Percentiles rank a stretch among this genome's conserved stretches.
Evolutionary conservation across 169 alveolate genomes (phyloP).

Genomic region (Eimeria maxima): DNA sequence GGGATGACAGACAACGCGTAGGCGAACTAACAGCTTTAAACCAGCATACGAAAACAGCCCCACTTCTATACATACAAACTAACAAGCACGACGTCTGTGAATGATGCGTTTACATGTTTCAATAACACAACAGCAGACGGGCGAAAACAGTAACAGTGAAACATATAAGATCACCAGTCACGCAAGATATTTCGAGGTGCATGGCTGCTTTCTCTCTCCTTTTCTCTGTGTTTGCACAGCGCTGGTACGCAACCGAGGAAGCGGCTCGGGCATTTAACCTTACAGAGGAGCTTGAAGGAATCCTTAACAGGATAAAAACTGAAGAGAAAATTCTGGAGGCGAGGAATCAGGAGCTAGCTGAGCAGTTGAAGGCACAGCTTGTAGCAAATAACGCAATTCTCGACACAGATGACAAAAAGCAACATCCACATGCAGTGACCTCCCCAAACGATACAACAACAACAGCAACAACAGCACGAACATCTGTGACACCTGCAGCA

Average conservation of each 20-base stretch:
- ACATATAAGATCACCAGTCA: not conserved
- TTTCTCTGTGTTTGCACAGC: conserved; percentile 44
- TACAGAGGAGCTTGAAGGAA: conserved; percentile 45
- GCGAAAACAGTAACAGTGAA: too few relatives aligned
- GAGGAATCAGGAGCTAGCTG: conserved; percentile 53
- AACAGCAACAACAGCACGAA: not conserved
- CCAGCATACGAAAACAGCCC: too few relatives aligned
- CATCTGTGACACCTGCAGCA: not conserved
- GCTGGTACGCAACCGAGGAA: conserved; percentile 76
- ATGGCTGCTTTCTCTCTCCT: not conserved
- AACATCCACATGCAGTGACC: not conserved
- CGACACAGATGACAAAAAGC: not conserved
- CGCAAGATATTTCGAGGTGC: not conserved
- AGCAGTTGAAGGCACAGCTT: conserved; percentile 65
- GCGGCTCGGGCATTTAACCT: conserved; percentile 68
- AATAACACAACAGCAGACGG: too few relatives aligned
- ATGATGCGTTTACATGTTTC: too few relatives aligned
- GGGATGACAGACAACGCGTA: conserved; percentile 75
- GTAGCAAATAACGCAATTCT: conserved; percentile 23
- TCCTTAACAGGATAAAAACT: not conserved
- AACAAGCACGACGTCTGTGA: too few relatives aligned
- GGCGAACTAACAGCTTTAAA: not conserved
- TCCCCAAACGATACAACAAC: not conserved
- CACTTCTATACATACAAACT: too few relatives aligned
- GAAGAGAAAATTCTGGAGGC: conserved; percentile 56